Evolutionary conservation across 2,329 filamentous ascomycete species (phyloP), one percentile per base, ranked within the genome.

Genomic region (Penicillium sp.): DNA sequence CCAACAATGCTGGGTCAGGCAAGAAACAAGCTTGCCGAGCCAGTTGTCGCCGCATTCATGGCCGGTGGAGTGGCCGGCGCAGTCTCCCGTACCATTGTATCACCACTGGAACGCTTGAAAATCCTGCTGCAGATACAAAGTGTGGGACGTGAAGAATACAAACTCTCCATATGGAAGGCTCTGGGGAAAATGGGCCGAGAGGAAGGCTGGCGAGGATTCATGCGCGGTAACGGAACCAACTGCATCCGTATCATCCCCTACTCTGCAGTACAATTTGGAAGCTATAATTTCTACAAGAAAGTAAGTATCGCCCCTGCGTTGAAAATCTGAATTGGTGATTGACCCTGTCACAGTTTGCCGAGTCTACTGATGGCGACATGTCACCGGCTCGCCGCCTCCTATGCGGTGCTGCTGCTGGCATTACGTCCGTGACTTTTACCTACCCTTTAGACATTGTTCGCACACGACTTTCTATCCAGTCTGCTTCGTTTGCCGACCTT

Each of bases 221-320:
- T 99, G 92, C 86, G 92, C 63, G 94, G 94, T 50, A 99, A 99
- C 73, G 94, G 94, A 60, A 97, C 92, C 58, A 99, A 99, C 75
- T 99, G 94, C 81, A 90, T 99, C 67, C 90, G 94, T 59, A 99
- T 99, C 64, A 91, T 99, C 50, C 94, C 94, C 4, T 99, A 99
- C 75, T 97, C 93, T 48, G 94, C 94, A 11, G 94, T 97, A 40
- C 94, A 99, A 71, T 99, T 99, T 75, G 93, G 93, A 65, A 95
- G 92, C 71, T 99, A 97, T 79, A 97, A 96, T 73, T 86, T 97
- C 64, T 99, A 99, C 78, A 97, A 96, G 76, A 84, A 86, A 78
- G 92, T 95, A 78, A 72, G 87, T 35, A 14, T 15, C 31, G n/a
- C 27, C 4, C 23, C 31, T 26, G 15, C 15, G 18, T 22, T 40